Conservation (phyloP, 2,329 filamentous ascomycete genomes). For the Pseudopyricularia javanii region DNA sequence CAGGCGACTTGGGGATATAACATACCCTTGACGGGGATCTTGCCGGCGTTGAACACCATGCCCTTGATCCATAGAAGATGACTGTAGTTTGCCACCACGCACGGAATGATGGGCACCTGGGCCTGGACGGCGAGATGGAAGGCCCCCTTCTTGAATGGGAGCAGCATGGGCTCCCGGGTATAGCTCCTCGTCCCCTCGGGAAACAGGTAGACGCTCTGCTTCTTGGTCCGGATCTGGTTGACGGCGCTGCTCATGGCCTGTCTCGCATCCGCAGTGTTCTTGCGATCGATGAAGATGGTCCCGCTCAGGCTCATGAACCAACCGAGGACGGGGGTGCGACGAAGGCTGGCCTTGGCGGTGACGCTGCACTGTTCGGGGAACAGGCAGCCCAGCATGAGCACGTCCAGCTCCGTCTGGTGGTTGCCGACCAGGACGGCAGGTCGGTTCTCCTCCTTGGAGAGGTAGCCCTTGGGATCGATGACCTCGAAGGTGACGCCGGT, state of each 20-base stretch:
- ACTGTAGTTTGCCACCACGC: conserved; percentile 71
- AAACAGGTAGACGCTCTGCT: conserved; percentile 75
- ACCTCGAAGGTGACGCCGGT: conserved; percentile 72
- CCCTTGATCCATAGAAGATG: conserved; percentile 55
- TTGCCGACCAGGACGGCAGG: conserved; percentile 90
- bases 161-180: conserved; percentile 62
- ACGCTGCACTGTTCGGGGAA: conserved; percentile 90
- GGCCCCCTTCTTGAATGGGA: conserved; percentile 98
- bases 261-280: conserved; percentile 69
- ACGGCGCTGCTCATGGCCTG: conserved; percentile 78
- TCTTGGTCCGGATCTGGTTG: conserved; percentile 58
- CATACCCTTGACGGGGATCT: conserved; percentile 64
- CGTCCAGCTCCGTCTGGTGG: conserved; percentile 93
- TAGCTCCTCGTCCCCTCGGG: conserved; percentile 92
- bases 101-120: conserved; percentile 81
- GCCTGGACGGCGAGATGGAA: conserved; percentile 95
- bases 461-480: conserved; percentile 51
- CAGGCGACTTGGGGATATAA: conserved; percentile 2
- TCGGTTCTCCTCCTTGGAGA: conserved; percentile 42
- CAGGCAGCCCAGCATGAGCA: conserved; percentile 77
- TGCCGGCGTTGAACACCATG: conserved; percentile 53
- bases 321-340: conserved; percentile 70
- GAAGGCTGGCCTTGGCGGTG: conserved; percentile 79
- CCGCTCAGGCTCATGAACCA: conserved; percentile 90
- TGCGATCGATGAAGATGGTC: conserved; percentile 89